Conservation (phyloP, 2,329 filamentous ascomycete genomes). For the Berkeleyomyces basicola region DNA sequence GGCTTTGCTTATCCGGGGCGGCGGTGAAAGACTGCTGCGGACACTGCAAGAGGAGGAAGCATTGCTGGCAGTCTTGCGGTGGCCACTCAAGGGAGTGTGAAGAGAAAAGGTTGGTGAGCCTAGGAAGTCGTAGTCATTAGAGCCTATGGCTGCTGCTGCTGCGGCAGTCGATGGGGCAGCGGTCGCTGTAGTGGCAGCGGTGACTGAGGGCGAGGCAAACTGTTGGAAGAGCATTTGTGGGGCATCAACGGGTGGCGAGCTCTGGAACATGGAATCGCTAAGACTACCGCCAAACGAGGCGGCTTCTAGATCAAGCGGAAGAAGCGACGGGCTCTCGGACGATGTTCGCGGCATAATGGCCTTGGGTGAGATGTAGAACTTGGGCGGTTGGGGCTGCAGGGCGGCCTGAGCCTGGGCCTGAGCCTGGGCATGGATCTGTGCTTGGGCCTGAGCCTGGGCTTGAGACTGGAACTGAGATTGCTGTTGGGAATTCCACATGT, state of each 20-base stretch:
- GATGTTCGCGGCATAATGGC: conserved; percentile 10
- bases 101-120: conserved; percentile 10
- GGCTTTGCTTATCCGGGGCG: not conserved
- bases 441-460: not conserved
- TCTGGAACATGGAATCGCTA: conserved; percentile 5
- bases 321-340: conserved; percentile 6
- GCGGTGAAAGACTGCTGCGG: conserved; percentile 8
- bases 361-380: conserved; percentile 10
- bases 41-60: not conserved
- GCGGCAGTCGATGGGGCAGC: not conserved
- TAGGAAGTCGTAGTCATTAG: conserved; percentile 7
- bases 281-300: conserved; percentile 1
- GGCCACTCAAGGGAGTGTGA: not conserved
- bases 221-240: conserved; percentile 7
- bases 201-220: not conserved
- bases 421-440: not conserved
- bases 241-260: conserved; percentile 6
- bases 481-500: conserved; percentile 7
- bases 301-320: conserved; percentile 8
- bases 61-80: conserved; percentile 8
- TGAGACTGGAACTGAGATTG: not conserved
- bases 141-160: not conserved
- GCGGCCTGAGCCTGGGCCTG: not conserved
- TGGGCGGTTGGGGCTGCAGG: not conserved
- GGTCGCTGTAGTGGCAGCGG: not conserved